Base-by-base conservation (phyloP, 1,284 basidiomycete species). In the Pseudozyma thailandica region DNA sequence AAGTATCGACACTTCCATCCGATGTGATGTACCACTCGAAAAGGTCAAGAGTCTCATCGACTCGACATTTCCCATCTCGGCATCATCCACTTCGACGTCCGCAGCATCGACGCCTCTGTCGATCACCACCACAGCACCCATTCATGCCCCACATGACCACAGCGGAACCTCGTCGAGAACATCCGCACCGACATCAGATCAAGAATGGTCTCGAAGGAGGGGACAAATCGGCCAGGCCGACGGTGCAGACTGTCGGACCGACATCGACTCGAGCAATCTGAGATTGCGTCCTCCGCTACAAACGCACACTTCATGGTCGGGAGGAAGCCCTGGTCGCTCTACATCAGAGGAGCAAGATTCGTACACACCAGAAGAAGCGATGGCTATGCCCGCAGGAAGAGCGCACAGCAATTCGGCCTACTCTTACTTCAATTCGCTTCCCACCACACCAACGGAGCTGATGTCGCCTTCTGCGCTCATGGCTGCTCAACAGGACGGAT, bases 341-440 rank as follows among this genome's bases (percentile, higher is more conserved):
- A 41, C 44, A 4, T 57, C 61, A 6, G 61, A 57, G 21, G 61
- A 57, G 2, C n/a, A 51, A 39, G 50, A 16, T 33, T 35, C 33
- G 33, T 33, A 45, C 35, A 64, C 61, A 7, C 50, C 61, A 6
- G 54, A 57, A 6, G 60, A 63, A 16, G 45, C 35, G 5, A 10
- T 49, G 30, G 13, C 39, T 4, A 1, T 33, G 7, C 45, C 37
- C 1, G 15, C 18, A 4, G 39, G 27, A 16, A 43, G 54, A 10
- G n/a, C 50, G 10, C 54, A 57, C 30, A 50, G 54, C 54, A 53
- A 33, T 12, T 52, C 54, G 33, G 33, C 55, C 7, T 41, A 46
- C 6, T 47, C 52, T 9, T 56, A 60, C 41, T 66, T 60, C 30
- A 66, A 52, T 45, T 66, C 63, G 31, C 57, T 66, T 23, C 63